Base-by-base conservation (phyloP, 768 basidiomycete genomes). In the Hygrocybe coccinea region DNA sequence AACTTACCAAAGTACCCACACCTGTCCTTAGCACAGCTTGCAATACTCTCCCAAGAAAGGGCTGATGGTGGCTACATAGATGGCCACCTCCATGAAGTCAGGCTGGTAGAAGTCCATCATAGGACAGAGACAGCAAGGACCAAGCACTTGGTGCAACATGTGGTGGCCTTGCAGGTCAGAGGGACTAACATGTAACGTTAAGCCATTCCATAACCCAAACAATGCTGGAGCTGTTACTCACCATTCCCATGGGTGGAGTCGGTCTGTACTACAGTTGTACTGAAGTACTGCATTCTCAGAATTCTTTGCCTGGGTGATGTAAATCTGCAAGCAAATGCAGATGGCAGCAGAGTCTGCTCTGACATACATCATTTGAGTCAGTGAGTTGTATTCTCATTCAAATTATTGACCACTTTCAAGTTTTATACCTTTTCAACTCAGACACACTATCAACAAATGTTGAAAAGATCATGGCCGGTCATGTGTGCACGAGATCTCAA, bases 1-100 rank as follows among this genome's bases (percentile, higher is more conserved):
- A 36, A 50, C 49, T 50, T 22, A 50, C 49, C 49, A 36, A 50
- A 50, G 24, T 50, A 50, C 24, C 34, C 34, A 24, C 49, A 50
- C 34, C 29, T n/a, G 49, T 36, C 29, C 29, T 8, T 2, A 12
- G 49, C 49, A 36, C 49, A 50, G 9, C 34, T 36, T 9, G 34
- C 34, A 24, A 50, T 50, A 50, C 17, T 50, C 49, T 22, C 49
- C 49, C 5, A 8, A 12, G 34, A 15, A 17, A n/a, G 14, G 49
- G 34, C 49, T 24, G 34, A 15, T 4, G 8, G 25, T 36, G 5
- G n/a, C 25, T 25, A 50, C n/a, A n/a, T 17, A 50, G 21, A 50
- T 50, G 34, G 49, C 49, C 25, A 25, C 49, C 49, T 50, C 49
- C 29, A n/a, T 50, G 49, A 33, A 50, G 45, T 19, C 24, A 19